Base-by-base conservation (phyloP, 2,329 filamentous ascomycete genomes). In the Fusarium lateritium region DNA sequence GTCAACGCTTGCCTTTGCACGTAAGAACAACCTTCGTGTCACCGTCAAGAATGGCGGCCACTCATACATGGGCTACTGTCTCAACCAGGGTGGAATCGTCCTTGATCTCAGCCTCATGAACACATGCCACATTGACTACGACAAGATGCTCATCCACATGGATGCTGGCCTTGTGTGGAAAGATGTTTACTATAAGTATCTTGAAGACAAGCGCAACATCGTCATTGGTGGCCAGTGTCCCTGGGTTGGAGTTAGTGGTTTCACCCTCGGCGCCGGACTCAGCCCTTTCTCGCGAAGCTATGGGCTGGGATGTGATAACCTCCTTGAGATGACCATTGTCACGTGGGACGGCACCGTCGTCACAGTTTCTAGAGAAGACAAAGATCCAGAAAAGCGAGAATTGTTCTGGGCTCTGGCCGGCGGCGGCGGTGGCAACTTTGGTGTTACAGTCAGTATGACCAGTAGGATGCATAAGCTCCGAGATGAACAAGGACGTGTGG, bases 371-470 rank as follows among this genome's bases (percentile, higher is more conserved):
- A 40, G 19, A 14, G 36, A 58, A 0, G 46, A 58, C n/a, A 19
- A 51, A 3, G 47, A 58, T 5, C n/a, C 22, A 6, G 19, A 53
- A 14, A 58, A 62, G 28, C 40, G 54, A 1, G 45, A 53, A n/a
- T 34, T 62, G 9, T 62, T 62, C 42, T 62, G 59, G 59, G 59
- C 54, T 26, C 21, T 62, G 5, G n/a, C 14, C 10, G 54, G 59
- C 1, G 59, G 53, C 3, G 59, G 59, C 0, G 59, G 59, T 5
- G 59, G 59, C 0, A 62, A 62, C 19, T 47, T 62, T 34, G 59
- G 59, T 5, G 21, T 62, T 3, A 50, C 53, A 1, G 59, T 62
- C 5, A 33, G 33, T 3, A 14, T 58, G 17, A 58, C 49, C 2
- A 15, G 19, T 3, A 58, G 22, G 24, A 39, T 57, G 39, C 45